Conservation (phyloP, 352 stramenopile genomes). For the Elongisporangium prolatum region DNA sequence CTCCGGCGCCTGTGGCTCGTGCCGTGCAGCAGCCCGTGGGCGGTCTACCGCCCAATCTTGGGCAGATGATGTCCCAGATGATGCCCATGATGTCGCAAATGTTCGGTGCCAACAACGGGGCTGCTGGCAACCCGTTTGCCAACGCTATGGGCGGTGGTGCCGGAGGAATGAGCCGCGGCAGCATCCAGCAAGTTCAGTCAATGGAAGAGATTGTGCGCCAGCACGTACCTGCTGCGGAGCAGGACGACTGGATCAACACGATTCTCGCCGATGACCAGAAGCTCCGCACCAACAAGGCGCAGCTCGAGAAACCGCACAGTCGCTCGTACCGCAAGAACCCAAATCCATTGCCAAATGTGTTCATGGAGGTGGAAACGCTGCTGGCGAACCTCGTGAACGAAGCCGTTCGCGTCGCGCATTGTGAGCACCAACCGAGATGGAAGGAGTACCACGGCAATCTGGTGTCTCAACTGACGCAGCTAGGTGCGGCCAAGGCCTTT, state of each 20-base stretch:
- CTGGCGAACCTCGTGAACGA: slow-evolving; percentile 59
- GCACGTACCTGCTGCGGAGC: slow-evolving; percentile 47
- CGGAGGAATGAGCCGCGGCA: slow-evolving; percentile 19
- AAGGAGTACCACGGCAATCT: slow-evolving; percentile 44
- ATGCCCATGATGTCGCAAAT: slow-evolving; percentile 88
- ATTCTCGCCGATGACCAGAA: slow-evolving; percentile 54
- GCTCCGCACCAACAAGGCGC: slow-evolving; percentile 21
- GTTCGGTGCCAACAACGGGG: slow-evolving; percentile 31
- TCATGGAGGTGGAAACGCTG: slow-evolving; percentile 57
- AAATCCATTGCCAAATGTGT: slow-evolving; percentile 50
- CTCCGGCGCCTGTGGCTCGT: not conserved
- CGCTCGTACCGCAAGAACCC: slow-evolving; percentile 52
- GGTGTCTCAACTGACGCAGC: slow-evolving; percentile 42
- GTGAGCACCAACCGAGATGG: slow-evolving; percentile 57
- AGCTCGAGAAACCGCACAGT: slow-evolving; percentile 38
- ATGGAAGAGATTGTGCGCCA: slow-evolving; percentile 71
- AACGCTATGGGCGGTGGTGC: slow-evolving; percentile 6
- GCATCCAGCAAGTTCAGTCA: slow-evolving; percentile 25
- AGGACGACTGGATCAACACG: slow-evolving; percentile 59
- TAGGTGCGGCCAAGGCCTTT: slow-evolving; percentile 43
- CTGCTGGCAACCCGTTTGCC: slow-evolving; percentile 20
- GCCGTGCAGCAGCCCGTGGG: slow-evolving; percentile 14
- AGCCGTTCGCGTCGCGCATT: slow-evolving; percentile 47
- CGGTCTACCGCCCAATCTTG: slow-evolving; percentile 45
- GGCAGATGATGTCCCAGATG: slow-evolving; percentile 86